Base-by-base conservation (phyloP, 75 land plant genomes). In the Gnetum montanum region DNA sequence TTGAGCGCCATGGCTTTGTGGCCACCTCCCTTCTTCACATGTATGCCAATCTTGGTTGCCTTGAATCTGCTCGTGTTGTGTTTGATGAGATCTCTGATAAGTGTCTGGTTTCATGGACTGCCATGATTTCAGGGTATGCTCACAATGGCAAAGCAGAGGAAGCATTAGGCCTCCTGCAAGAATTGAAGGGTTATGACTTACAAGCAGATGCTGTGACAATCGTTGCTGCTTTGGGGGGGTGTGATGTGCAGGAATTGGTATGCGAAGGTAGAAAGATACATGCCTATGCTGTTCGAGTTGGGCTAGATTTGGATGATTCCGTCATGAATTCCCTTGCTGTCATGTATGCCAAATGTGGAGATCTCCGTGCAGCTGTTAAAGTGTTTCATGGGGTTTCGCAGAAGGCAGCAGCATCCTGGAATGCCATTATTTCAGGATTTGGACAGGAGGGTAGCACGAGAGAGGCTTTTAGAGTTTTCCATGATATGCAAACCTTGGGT, bases 21-120 rank as follows among this genome's bases (percentile, higher is more conserved):
- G 64, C 34, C 6, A 64, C 76, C 5, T 49, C 77, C 0, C 72
- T 78, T 31, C 28, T 78, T 26, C 61, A 63, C 57, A 69, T 73
- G 78, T 78, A 78, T 53, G 46, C 71, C 20, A 61, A 69, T 15
- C 73, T 65, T 31, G 43, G 60, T 19, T 22, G 64, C 77, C 35
- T 10, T 12, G 37, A 37, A 49, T 8, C 5, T 73, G 8, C 73
- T 67, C 30, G 24, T 57, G 13, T 18, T 41, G 13, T 41, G 18
- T 15, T 18, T 41, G 43, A 18, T 41, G 43, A 41, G 18, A 41
- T 15, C 16, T 18, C 43, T 15, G 43, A 41, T 3, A 15, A 18
- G 18, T 15, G 18, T 41, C 43, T 41, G 18, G 18, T 41, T 15
- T 41, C 43, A 41, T 41, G 43, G 43, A 41, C 16, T 41, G 43